Evolutionary conservation across 176 grass and related monocot genomes (phyloP), one percentile per base, ranked within the genome.

Genomic region (Zoysia japonica): DNA sequence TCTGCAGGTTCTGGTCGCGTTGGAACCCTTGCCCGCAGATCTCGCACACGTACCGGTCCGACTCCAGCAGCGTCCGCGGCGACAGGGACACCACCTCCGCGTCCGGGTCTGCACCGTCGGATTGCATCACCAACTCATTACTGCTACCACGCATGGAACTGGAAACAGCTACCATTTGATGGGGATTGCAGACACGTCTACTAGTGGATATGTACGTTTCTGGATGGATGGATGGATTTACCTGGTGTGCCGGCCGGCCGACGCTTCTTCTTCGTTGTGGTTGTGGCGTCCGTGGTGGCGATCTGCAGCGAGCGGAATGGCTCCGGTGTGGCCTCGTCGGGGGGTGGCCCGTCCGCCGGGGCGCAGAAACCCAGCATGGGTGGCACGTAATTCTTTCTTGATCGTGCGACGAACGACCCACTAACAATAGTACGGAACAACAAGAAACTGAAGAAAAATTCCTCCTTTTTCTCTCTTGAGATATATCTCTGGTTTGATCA

Each of bases 1-100:
- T 99, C 90, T 99, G 96, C 78, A 99, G 90, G 86, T 99, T 99
- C 82, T 99, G 96, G 92, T 99, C 96, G 1, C 96, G 85, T 86
- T 99, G 96, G 86, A 99, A 99, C 65, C 96, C 96, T 78, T 99
- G 96, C 77, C 89, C 89, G 92, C 96, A 99, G 84, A 99, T 99
- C 86, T 99, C 96, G 78, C 96, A 99, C 62, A 95, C 92, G 77
- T 99, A 99, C 40, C 92, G 84, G 86, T 99, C 96, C 9, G 96
- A 99, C 86, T 99, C 96, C 68, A 99, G 90, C 65, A 99, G 90
- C 75, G 96, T 99, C 65, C 84, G 84, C 61, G 96, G 96, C 49
- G 96, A 99, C 62, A 99, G 86, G 3, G 96, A 93, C 65, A 99
- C 88, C 84, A 99, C 96, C 92, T 99, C 92, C 38, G 96, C 96